A percentile compares a stretch with the other conserved stretches of the same genome.
phyloP scores from a whole-genome alignment of 2,329 filamentous ascomycete species.

The Trichoderma aggressivum region DNA sequence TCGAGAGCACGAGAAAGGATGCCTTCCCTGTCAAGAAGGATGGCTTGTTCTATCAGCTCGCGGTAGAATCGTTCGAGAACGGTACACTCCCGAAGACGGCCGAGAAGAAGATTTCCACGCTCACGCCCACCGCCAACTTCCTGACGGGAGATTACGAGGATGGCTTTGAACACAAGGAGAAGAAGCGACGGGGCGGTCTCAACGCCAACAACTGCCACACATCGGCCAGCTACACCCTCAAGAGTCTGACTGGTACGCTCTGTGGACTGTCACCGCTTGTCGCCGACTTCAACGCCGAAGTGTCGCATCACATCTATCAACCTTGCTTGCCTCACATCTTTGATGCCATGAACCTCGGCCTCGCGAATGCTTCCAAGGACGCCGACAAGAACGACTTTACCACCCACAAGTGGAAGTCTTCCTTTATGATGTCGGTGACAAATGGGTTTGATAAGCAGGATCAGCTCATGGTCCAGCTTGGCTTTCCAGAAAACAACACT shows the following conservation, averaged over 20 bases:
- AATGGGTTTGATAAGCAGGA: conserved; percentile 32
- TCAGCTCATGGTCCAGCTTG: conserved; percentile 29
- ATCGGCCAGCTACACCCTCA: conserved; percentile 42
- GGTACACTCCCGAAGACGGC: conserved; percentile 33
- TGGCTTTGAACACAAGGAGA: conserved; percentile 28
- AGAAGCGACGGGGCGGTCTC: conserved; percentile 35
- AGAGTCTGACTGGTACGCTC: conserved; percentile 40
- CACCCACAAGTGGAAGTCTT: conserved; percentile 30
- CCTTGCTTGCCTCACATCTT: conserved; percentile 41
- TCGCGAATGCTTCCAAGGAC: conserved; percentile 20
- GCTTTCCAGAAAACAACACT: conserved; percentile 28
- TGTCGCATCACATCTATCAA: conserved; percentile 42
- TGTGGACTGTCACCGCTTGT: conserved; percentile 41
- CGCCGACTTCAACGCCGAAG: conserved; percentile 42
- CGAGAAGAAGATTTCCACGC: conserved; percentile 25
- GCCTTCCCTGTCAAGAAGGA: conserved; percentile 43
- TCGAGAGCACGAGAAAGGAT: conserved; percentile 44
- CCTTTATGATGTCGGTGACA: conserved; percentile 33
- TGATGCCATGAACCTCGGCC: conserved; percentile 29
- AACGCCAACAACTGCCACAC: conserved; percentile 40
- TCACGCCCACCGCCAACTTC: conserved; percentile 32
- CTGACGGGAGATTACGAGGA: conserved; percentile 35
- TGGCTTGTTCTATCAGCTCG: conserved; percentile 35
- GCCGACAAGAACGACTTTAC: conserved; percentile 23
- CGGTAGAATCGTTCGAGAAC: conserved; percentile 32